Evolutionary conservation across 169 alveolate genomes (phyloP).

Genomic region (Perkinsus chesapeaki): DNA sequence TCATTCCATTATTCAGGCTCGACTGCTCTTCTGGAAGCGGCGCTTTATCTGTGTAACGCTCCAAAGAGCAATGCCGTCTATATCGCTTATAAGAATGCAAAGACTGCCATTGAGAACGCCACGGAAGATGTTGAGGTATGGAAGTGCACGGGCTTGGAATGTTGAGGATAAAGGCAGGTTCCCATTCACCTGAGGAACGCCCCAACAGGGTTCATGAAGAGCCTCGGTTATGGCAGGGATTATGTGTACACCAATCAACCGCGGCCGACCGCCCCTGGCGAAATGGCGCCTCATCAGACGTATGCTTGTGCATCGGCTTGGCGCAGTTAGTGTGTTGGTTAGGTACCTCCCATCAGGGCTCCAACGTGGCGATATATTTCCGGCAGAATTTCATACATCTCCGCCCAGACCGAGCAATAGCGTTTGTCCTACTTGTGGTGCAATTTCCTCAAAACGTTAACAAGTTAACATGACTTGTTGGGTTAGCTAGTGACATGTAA

Average conservation of each 20-base stretch:
- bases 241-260: constrained; percentile 23
- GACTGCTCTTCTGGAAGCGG: constrained; percentile 15
- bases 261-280: background rate
- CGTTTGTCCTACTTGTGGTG: background rate
- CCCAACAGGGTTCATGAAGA: constrained; percentile 15
- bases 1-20: background rate
- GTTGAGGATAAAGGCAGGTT: background rate
- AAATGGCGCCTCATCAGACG: background rate
- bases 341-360: background rate
- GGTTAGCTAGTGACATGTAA: too few species aligned
- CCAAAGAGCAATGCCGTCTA: constrained; percentile 16
- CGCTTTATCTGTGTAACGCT: constrained; percentile 10
- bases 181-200: constrained; percentile 21
- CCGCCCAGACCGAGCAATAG: background rate
- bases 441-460: background rate
- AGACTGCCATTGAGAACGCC: background rate
- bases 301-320: background rate
- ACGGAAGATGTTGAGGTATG: background rate
- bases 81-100: constrained; percentile 18
- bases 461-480: too few species aligned
- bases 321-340: background rate
- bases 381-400: background rate
- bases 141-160: background rate
- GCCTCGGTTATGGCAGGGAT: constrained; percentile 6
- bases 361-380: background rate